These are phyloP conservation scores for Xylariaceae sp. DNA, from an alignment of 2,329 filamentous ascomycete genomes.

Conservation along the genomic window DNA sequence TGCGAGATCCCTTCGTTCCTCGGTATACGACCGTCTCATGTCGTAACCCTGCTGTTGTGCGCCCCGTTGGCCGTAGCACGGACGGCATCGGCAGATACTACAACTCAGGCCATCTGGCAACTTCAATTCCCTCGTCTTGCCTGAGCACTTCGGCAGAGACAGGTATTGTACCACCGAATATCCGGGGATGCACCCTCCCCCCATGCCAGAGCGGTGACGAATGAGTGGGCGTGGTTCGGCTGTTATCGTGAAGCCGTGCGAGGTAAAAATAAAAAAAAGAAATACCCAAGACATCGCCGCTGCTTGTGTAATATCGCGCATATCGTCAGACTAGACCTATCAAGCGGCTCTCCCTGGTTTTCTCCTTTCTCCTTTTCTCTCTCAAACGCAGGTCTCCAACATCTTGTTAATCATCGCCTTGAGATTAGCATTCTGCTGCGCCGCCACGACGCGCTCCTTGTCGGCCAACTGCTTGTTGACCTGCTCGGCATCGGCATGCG, in stretches of 20 bases:
- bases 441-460: slow-evolving; percentile 93
- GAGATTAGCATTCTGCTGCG: slow-evolving; percentile 86
- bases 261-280: neutral
- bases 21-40: neutral
- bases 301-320: slow-evolving; percentile 1
- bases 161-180: no score
- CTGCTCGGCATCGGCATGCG: slow-evolving; percentile 90
- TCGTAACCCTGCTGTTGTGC: neutral
- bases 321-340: neutral
- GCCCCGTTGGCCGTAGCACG: neutral
- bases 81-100: no score
- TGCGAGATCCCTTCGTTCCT: neutral
- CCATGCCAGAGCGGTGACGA: neutral
- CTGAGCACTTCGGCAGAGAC: no score
- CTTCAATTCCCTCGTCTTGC: neutral
- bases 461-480: slow-evolving; percentile 96
- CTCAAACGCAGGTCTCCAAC: slow-evolving; percentile 73
- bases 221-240: neutral
- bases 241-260: neutral
- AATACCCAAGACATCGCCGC: neutral
- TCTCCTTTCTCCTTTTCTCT: no score
- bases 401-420: slow-evolving; percentile 88
- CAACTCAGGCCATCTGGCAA: no score
- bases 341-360: neutral
- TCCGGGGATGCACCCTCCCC: no score